Percentiles rank a stretch among this genome's conserved stretches.
These are phyloP conservation scores for Pseudogymnoascus verrucosus DNA, from an alignment of 2,329 filamentous ascomycete genomes.

Conservation along the genomic window DNA sequence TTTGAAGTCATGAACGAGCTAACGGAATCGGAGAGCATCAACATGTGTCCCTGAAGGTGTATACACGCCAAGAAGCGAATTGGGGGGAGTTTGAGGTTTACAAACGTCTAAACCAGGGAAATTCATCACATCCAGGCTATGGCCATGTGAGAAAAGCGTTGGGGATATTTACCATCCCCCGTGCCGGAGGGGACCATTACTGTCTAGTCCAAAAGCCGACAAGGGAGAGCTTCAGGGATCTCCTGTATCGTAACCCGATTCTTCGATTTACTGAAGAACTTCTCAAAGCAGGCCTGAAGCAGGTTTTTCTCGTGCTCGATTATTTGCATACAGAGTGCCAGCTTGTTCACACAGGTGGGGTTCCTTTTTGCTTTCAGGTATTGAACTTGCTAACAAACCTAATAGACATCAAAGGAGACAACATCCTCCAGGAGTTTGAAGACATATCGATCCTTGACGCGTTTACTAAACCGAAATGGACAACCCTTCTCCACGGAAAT, in stretches of 20 bases:
- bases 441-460: slow-evolving; percentile 30
- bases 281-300: slow-evolving; percentile 29
- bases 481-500: slow-evolving; percentile 35
- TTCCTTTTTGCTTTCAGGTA: neutral
- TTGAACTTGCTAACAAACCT: neutral
- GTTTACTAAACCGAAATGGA: slow-evolving; percentile 35
- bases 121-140: slow-evolving; percentile 27
- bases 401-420: slow-evolving; percentile 38
- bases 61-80: slow-evolving; percentile 9
- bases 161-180: slow-evolving; percentile 30
- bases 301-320: slow-evolving; percentile 35
- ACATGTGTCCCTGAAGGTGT: slow-evolving; percentile 14
- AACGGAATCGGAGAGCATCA: neutral
- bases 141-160: slow-evolving; percentile 28
- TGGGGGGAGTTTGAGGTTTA: slow-evolving; percentile 35
- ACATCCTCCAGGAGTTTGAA: slow-evolving; percentile 34
- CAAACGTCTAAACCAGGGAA: slow-evolving; percentile 27
- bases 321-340: slow-evolving; percentile 38
- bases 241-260: slow-evolving; percentile 31
- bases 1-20: neutral
- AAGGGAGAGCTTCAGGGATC: slow-evolving; percentile 34
- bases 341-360: slow-evolving; percentile 37
- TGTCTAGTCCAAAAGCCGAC: slow-evolving; percentile 35
- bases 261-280: slow-evolving; percentile 24
- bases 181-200: slow-evolving; percentile 30